Percentiles rank a stretch among this genome's conserved stretches.
Evolutionary conservation across 768 basidiomycete genomes (phyloP).

Genomic region (Phlebiopsis gigantea): DNA sequence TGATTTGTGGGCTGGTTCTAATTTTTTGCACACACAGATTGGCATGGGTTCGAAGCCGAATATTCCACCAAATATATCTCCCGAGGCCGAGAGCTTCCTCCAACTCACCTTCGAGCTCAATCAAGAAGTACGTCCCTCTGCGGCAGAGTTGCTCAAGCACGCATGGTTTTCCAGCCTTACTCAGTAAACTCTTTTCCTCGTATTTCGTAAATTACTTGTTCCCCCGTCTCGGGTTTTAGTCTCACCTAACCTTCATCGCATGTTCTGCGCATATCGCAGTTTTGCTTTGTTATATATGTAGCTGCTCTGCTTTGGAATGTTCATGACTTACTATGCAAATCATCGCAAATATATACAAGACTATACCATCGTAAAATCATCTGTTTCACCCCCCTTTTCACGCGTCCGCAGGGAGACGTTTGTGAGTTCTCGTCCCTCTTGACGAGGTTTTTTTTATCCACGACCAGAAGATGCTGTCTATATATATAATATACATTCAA

Average conservation of each 20-base stretch:
- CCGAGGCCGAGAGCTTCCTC: conserved; percentile 85
- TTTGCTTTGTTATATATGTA: conserved; percentile 6
- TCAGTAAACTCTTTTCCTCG: conserved; percentile 3
- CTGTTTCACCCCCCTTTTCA: neutral
- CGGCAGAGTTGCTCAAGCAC: conserved; percentile 69
- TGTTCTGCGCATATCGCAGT: neutral
- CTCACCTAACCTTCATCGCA: neutral
- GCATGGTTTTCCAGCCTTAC: conserved; percentile 49
- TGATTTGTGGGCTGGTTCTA: neutral
- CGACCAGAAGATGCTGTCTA: conserved; percentile 82
- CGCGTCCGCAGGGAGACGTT: conserved; percentile 44
- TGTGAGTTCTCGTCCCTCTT: conserved; percentile 77
- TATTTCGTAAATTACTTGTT: neutral
- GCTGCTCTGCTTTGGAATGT: neutral
- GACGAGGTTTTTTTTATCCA: conserved; percentile 83
- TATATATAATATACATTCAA: too few relatives aligned
- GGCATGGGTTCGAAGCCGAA: conserved; percentile 84
- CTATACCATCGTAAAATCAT: neutral
- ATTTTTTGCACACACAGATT: conserved; percentile 53
- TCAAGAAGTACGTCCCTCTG: conserved; percentile 74
- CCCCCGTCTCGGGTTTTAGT: neutral
- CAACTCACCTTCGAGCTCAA: conserved; percentile 82
- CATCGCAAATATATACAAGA: neutral
- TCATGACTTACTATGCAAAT: neutral
- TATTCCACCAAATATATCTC: conserved; percentile 86